Evolutionary conservation across 371 early-diverging fungal species (phyloP).

Genomic region (Conidiobolus incongruus): DNA sequence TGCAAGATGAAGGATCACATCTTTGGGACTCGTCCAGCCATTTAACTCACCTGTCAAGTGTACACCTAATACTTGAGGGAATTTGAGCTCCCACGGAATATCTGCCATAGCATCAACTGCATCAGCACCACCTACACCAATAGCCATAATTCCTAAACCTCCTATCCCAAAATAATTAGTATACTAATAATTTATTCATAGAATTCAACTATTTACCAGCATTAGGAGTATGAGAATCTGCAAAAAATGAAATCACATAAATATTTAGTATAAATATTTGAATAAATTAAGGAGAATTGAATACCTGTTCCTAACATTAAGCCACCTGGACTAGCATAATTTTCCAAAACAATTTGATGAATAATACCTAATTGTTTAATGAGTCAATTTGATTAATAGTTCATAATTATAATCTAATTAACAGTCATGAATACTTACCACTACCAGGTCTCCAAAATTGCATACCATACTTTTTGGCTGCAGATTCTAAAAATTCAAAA

Average conservation of each 20-base stretch:
- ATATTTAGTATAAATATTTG: no score
- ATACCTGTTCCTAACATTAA: conserved; percentile 66
- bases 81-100: conserved; percentile 94
- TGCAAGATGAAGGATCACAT: conserved; percentile 5
- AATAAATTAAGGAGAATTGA: neutral
- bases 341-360: conserved; percentile 82
- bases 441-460: conserved; percentile 79
- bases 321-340: conserved; percentile 79
- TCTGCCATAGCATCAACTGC: conserved; percentile 96
- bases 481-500: conserved; percentile 58
- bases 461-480: conserved; percentile 64
- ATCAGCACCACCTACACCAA: conserved; percentile 94
- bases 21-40: conserved; percentile 89
- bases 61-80: conserved; percentile 80
- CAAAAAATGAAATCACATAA: no score
- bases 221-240: conserved; percentile 55
- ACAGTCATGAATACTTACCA: conserved; percentile 25
- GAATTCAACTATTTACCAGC: conserved; percentile 25
- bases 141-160: conserved; percentile 84
- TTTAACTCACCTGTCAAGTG: conserved; percentile 64
- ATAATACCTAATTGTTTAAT: conserved; percentile 29
- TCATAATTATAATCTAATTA: no score
- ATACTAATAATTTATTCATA: no score
- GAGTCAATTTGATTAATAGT: neutral
- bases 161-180: no score